Base-by-base conservation (phyloP, 2,329 filamentous ascomycete species). In the Geoglossum cookeanum region DNA sequence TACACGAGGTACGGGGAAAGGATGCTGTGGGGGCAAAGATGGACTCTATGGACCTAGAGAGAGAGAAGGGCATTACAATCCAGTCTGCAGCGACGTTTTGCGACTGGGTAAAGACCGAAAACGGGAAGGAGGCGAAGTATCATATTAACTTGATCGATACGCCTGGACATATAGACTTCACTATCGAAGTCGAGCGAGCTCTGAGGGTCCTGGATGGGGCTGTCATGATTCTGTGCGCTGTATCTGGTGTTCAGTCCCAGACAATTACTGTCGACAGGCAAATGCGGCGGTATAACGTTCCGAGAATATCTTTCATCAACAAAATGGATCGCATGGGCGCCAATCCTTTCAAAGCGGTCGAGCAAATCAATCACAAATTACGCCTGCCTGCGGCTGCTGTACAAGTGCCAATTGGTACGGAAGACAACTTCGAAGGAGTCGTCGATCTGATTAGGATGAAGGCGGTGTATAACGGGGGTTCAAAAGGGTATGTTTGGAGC, bases 261-360 rank as follows among this genome's bases (percentile, higher is more conserved):
- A 98, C 92, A 22, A 96, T 96, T 65, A 98, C 92, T 1, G 92
- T 98, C 62, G 90, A 98, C 70, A 81, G 92, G 64, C 92, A 98
- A 75, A 98, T 98, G 92, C 87, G 89, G 75, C 83, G 92, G 64
- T 98, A 98, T 77, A 91, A 97, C 68, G 84, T 98, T 61, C 92
- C 92, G 60, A 80, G 92, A 64, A 83, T 98, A 69, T 94, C 87
- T 57, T 98, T 98, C 67, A 82, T 98, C 69, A 98, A 98, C 76
- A 98, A 98, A 78, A 97, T 98, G 91, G 92, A 98, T 68, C 85
- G 92, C 62, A 96, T 96, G 85, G 92, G 92, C 59, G 87, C 92
- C 62, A 97, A 98, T 68, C 92, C 92, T 7, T 98, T 90, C 81
- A 96, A 94, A 73, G 90, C 89, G 7, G 83, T 98, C 58, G 91